Evolutionary conservation across 345 rosid genomes (phyloP), one percentile per base, ranked within the genome.

Genomic region (Populus pruinosa): DNA sequence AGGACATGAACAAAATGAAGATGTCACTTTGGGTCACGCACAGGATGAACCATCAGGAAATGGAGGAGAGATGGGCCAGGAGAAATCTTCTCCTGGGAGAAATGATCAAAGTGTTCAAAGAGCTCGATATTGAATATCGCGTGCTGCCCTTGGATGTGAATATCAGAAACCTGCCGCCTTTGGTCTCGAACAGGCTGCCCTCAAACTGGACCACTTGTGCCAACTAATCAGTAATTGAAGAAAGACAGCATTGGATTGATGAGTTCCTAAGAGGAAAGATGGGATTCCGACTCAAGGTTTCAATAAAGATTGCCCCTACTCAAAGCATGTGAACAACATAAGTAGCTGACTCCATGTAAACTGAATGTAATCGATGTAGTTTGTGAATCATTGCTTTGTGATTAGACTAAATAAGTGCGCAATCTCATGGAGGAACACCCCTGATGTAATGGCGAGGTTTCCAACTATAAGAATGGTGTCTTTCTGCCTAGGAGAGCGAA

Each of bases 1-100:
- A 87, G 72, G 89, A 89, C 71, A 89, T 89, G 90, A 87, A 85
- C 84, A 87, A 50, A 65, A 50, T 89, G 72, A 81, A 78, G 63
- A 79, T 89, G 73, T 20, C 25, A 4, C 9, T 86, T 20, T 33
- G 59, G 20, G 53, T 74, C 6, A 21, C 1, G 16, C 90, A 89
- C 76, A 79, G 39, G 66, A n/a, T 70, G 75, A 87, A 86, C 81
- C 79, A 77, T 69, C 84, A 85, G 67, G 67, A 87, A 33, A 65
- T 61, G 72, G 67, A 23, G 20, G 82, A 74, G 76, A 86, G 87
- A 82, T 66, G 20, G 72, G 12, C 0, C 2, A 79, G 87, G 73
- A 84, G 90, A 79, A 43, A 64, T 38, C 39, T 56, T 71, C 69
- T 89, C 31, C 9, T 89, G n/a, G 85, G 85, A 76, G 72, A 86